Percentiles rank a stretch among this genome's conserved stretches.
These are phyloP conservation scores for Colletotrichum sublineola DNA, from an alignment of 2,329 filamentous ascomycete species.

Conservation along the genomic window DNA sequence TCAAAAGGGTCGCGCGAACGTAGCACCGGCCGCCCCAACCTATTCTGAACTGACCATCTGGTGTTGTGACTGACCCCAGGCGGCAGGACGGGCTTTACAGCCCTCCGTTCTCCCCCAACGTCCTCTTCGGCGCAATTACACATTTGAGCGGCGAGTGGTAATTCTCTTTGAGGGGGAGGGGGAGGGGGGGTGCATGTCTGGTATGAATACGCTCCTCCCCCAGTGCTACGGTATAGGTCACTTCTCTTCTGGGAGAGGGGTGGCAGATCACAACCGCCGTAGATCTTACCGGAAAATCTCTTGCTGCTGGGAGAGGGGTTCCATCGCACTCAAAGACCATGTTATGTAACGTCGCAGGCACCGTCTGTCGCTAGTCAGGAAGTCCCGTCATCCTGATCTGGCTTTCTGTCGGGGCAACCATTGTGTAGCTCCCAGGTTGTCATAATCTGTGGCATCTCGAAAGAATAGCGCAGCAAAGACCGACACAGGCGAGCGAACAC, in stretches of 20 bases:
- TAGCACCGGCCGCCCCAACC: neutral
- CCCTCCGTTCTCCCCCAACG: neutral
- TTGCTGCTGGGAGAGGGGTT: neutral
- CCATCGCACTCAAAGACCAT: neutral
- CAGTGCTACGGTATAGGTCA: conserved; percentile 25
- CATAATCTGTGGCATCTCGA: neutral
- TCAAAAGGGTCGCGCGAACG: conserved; percentile 19
- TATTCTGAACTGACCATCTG: neutral
- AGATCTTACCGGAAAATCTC: conserved; percentile 25
- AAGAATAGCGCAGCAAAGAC: neutral
- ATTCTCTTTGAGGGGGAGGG: too few relatives aligned
- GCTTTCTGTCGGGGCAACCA: neutral
- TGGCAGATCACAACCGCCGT: conserved; percentile 19
- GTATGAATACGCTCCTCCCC: neutral
- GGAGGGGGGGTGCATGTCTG: neutral
- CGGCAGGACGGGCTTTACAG: neutral
- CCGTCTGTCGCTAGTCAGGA: neutral
- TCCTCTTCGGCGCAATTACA: conserved; percentile 36
- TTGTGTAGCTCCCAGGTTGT: neutral
- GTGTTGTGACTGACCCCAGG: neutral
- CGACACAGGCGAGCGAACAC: neutral
- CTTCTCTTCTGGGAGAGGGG: neutral
- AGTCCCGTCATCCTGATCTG: neutral
- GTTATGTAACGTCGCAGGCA: conserved; percentile 10
- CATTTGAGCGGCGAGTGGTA: conserved; percentile 13